Evolutionary conservation across 441 rosid species (phyloP), one percentile per base, ranked within the genome.

Genomic region (Populus tomentosa): DNA sequence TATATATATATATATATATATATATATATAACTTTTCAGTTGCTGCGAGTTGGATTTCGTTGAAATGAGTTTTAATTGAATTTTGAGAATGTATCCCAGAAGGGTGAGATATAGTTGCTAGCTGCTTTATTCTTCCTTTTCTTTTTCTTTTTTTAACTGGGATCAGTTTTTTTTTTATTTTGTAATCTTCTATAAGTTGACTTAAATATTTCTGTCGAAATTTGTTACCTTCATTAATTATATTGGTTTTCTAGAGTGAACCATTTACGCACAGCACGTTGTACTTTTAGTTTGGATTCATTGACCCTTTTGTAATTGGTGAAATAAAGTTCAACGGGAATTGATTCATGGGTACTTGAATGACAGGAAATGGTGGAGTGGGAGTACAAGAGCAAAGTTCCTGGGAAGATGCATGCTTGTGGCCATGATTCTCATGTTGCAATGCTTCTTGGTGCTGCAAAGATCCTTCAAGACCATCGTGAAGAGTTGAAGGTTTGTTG

Each of bases 371-470:
- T 89, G 93, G 98, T 91, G 70, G 97, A 93, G 77, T 94, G 94
- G 98, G 93, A 93, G 78, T 91, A 93, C 85, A 93, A 90, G 88
- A 94, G 98, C 80, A 93, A 87, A 80, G 74, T 82, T 75, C 89
- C 92, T 1, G 97, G 94, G 77, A 94, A 91, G 84, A 94, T 94
- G 98, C 98, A 94, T 76, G 98, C 95, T 80, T 94, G 98, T 82
- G 98, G 98, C 10, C 98, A 94, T 75, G 98, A 94, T 84, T 91
- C 91, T 74, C 98, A 94, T 88, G 94, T 92, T 66, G 40, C 97
- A 3, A 94, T 94, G 97, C 94, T 94, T 61, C 95, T 93, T 18
- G 97, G 97, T 77, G 97, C 95, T 26, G 97, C 98, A 3, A 94
- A 88, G 83, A 86, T 94, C 78, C 95, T 94, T 36, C 86, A 88